Evolutionary conservation across 441 rosid species (phyloP).

Genomic region (Isatis lusitanica): DNA sequence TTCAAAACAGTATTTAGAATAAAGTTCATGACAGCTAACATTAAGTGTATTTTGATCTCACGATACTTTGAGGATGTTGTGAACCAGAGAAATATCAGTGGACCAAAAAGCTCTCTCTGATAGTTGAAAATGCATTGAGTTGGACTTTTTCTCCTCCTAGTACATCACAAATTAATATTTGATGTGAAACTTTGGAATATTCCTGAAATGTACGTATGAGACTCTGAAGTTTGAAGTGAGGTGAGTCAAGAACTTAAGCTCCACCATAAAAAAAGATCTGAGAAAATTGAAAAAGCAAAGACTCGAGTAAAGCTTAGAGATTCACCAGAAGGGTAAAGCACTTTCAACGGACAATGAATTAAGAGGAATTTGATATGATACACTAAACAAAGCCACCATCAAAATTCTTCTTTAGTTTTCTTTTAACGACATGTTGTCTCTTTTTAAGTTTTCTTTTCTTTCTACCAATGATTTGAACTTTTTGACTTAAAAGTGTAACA

Average conservation of each 20-base stretch:
- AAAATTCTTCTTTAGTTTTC: not conserved
- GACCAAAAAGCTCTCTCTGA: conserved; percentile 11
- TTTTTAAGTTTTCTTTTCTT: not conserved
- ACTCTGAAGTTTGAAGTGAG: conserved; percentile 20
- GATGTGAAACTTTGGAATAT: conserved; percentile 29
- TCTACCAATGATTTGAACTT: not conserved
- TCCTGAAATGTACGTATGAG: conserved; percentile 24
- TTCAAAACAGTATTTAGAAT: not conserved
- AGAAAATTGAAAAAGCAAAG: conserved; percentile 13
- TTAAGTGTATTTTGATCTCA: conserved; percentile 14
- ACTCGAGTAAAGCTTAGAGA: conserved; percentile 20
- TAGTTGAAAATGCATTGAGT: not conserved
- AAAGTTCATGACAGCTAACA: conserved; percentile 18
- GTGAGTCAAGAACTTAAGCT: conserved; percentile 20
- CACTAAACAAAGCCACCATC: conserved; percentile 9
- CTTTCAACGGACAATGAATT: conserved; percentile 32
- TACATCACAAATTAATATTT: conserved; percentile 20
- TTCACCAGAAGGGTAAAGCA: conserved; percentile 27
- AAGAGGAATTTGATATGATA: conserved; percentile 16
- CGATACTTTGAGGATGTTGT: conserved; percentile 6
- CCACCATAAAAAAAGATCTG: conserved; percentile 26
- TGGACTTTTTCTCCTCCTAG: conserved; percentile 15
- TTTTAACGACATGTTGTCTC: not conserved
- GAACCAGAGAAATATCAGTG: conserved; percentile 28
- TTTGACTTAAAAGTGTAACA: not conserved